Evolutionary conservation across 75 land plant genomes (phyloP), one percentile per base, ranked within the genome.

Genomic region (Adiantum capillusveneris): DNA sequence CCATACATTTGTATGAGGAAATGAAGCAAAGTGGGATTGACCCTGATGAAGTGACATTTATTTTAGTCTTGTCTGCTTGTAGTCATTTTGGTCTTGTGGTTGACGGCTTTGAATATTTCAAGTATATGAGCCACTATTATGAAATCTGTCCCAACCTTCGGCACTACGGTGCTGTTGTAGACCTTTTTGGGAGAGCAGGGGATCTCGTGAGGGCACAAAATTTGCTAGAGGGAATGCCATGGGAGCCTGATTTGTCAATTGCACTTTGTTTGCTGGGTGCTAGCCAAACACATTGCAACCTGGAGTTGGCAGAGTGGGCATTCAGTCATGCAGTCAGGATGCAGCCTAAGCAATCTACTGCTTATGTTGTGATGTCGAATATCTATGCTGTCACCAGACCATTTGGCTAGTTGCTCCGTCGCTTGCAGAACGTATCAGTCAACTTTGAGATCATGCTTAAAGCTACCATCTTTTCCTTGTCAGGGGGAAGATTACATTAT

Each of bases 121-220:
- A 62, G 14, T 17, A 26, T 1, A 69, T 62, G 72, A 37, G 3
- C 0, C 0, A 1, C 14, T 17, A 25, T 2, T 56, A 53, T 28
- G 53, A 59, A 0, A 20, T 81, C 31, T 48, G 22, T 6, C 77
- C 75, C 17, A 46, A 13, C 29, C 65, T 63, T 60, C 70, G 59
- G 42, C 84, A 81, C 29, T 77, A 81, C 53, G 77, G 71, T 0
- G 72, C 72, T 43, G 44, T 81, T 6, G 74, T 77, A 24, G 84
- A 81, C 64, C 67, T 77, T 2, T 51, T 81, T 42, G 80, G 71
- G 5, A 65, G 75, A 53, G 77, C 77, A 1, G 80, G 80, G 42
- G 61, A 57, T 2, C 55, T 81, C 26, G 31, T 42, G 20, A 76
- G 77, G 37, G 77, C 75, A 22, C 41, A 43, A 5, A 73, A 63